Conservation (phyloP, 1,284 basidiomycete species). For the Porphyrellus sp. region DNA sequence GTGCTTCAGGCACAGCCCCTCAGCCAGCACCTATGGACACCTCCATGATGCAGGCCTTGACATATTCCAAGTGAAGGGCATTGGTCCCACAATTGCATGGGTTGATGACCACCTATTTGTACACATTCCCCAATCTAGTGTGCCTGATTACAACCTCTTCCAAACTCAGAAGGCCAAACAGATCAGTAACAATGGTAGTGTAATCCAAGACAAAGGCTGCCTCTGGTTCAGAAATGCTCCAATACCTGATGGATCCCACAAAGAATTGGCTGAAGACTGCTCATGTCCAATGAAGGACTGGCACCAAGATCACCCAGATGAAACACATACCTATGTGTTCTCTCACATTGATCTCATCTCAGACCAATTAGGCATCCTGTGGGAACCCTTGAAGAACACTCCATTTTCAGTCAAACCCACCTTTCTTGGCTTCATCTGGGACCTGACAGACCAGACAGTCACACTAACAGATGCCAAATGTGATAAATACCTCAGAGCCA, state of each 20-base stretch:
- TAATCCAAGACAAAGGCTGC: background rate
- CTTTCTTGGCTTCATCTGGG: conserved; percentile 27
- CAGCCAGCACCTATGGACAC: background rate
- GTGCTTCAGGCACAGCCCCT: background rate
- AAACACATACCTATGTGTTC: background rate
- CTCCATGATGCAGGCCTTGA: background rate
- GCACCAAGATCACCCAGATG: background rate
- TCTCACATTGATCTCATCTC: background rate
- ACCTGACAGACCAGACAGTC: background rate
- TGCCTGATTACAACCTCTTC: background rate
- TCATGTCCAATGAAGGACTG: background rate
- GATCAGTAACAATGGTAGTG: background rate
- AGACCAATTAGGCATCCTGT: background rate
- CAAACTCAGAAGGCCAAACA: no score
- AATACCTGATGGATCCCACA: background rate
- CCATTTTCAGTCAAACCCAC: conserved; percentile 5
- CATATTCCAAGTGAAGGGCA: background rate
- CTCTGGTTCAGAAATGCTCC: background rate
- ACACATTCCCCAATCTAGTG: background rate
- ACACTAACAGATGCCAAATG: background rate
- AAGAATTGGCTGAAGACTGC: conserved; percentile 6
- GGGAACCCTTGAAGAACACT: conserved; percentile 2
- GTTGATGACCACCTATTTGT: background rate
- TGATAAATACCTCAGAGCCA: background rate
- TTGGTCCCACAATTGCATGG: background rate